Conservation (phyloP, 2,329 filamentous ascomycete species). For the Ophiosphaerella herpotricha region DNA sequence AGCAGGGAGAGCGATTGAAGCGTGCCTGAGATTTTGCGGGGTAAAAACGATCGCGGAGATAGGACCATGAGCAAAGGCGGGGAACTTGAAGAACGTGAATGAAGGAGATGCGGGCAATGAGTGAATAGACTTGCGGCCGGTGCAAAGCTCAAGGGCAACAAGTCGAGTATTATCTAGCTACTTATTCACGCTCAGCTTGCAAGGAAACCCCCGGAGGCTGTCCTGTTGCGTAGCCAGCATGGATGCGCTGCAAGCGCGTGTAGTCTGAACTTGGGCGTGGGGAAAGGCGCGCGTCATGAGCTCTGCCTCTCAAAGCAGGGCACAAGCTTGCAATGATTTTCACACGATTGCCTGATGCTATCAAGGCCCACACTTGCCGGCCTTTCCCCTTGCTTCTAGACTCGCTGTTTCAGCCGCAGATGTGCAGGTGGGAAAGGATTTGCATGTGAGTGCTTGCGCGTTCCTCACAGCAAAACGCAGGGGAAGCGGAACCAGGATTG, state of each 20-base stretch:
- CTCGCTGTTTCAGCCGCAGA: slow-evolving; percentile 1
- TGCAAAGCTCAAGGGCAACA: too few relatives aligned
- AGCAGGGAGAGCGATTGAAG: background rate
- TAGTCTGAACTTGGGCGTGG: slow-evolving; percentile 3
- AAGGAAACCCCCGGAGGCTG: background rate
- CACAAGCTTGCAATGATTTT: background rate
- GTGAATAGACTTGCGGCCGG: background rate
- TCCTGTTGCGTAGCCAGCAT: background rate
- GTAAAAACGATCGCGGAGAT: slow-evolving; percentile 4
- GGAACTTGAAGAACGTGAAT: background rate
- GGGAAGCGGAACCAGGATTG: too few relatives aligned
- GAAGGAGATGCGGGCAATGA: background rate
- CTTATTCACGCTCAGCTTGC: background rate
- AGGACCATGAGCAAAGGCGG: background rate
- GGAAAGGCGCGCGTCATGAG: slow-evolving; percentile 13
- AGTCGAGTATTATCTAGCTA: too few relatives aligned
- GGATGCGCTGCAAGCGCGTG: background rate
- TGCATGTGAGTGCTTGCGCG: slow-evolving; percentile 7
- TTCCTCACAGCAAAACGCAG: background rate
- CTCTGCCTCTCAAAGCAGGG: background rate
- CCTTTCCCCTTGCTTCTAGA: slow-evolving; percentile 13
- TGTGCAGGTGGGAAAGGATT: background rate
- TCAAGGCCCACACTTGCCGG: slow-evolving; percentile 4
- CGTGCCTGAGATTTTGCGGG: slow-evolving; percentile 7
- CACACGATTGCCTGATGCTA: slow-evolving; percentile 2